Percentiles rank a stretch among this genome's conserved stretches.
These are phyloP conservation scores for Buddleja alternifolia DNA, from an alignment of 257 asterid species.

Conservation along the genomic window DNA sequence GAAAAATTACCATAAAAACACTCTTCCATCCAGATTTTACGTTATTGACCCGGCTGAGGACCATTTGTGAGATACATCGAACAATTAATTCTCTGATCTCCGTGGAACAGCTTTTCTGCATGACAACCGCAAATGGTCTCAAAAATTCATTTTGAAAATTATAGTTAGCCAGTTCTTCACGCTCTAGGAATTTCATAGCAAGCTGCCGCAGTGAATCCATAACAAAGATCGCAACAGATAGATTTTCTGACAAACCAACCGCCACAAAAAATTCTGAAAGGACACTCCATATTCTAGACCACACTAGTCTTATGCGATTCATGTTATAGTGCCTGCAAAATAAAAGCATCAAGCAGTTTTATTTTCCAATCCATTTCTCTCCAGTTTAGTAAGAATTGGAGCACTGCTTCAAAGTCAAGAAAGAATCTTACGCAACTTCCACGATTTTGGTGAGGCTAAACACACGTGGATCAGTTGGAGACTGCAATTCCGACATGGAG, in stretches of 20 bases:
- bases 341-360: slow-evolving; percentile 26
- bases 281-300: slow-evolving; percentile 98
- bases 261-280: slow-evolving; percentile 94
- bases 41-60: slow-evolving; percentile 91
- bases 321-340: slow-evolving; percentile 97
- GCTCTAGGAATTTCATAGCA: slow-evolving; percentile 94
- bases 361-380: slow-evolving; percentile 29
- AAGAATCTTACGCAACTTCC: slow-evolving; percentile 99
- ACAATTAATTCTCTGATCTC: slow-evolving; percentile 97
- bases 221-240: slow-evolving; percentile 96
- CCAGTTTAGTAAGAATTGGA: slow-evolving; percentile 14
- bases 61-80: slow-evolving; percentile 99
- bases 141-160: slow-evolving; percentile 96
- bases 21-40: slow-evolving; percentile 99
- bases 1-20: slow-evolving; percentile 80
- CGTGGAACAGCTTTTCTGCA: slow-evolving; percentile 87
- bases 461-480: slow-evolving; percentile 99
- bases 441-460: slow-evolving; percentile 98
- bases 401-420: slow-evolving; percentile 39
- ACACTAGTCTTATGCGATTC: slow-evolving; percentile 96
- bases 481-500: slow-evolving; percentile 95
- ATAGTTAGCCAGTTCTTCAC: slow-evolving; percentile 98
- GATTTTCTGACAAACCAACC: slow-evolving; percentile 95
- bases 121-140: slow-evolving; percentile 92
- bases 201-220: slow-evolving; percentile 99